Evolutionary conservation across 805 yeast species (phyloP).

Genomic region (Cyberlindnera mycetangii): DNA sequence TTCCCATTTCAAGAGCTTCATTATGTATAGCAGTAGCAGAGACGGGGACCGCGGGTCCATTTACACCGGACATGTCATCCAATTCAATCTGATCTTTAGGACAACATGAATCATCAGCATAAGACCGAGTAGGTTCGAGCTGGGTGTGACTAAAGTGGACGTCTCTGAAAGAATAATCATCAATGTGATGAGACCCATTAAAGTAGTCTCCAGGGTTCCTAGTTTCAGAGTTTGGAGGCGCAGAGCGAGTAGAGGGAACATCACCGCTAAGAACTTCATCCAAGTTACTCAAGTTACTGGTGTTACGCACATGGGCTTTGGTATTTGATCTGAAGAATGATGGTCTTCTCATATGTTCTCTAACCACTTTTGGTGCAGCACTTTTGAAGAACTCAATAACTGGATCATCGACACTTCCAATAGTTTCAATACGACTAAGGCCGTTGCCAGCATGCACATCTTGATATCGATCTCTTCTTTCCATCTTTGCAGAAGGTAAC

Average conservation of each 20-base stretch:
- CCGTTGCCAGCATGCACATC: constrained; percentile 23
- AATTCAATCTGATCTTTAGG: constrained; percentile 7
- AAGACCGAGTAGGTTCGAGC: background rate
- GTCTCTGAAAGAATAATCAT: constrained; percentile 9
- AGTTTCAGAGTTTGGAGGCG: background rate
- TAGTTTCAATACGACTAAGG: constrained; percentile 21
- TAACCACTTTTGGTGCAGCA: constrained; percentile 27
- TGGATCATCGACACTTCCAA: constrained; percentile 25
- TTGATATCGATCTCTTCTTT: constrained; percentile 51
- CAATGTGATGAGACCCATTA: constrained; percentile 1
- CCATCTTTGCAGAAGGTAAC: constrained; percentile 68
- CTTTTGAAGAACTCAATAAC: constrained; percentile 29
- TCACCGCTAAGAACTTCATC: background rate
- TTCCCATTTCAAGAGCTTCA: constrained; percentile 6
- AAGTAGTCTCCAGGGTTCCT: constrained; percentile 6
- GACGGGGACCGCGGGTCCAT: constrained; percentile 12
- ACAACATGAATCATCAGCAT: background rate
- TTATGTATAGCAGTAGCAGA: constrained; percentile 10
- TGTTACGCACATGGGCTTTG: constrained; percentile 6
- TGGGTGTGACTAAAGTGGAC: constrained; percentile 15
- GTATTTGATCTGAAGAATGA: constrained; percentile 17
- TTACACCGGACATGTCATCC: constrained; percentile 1
- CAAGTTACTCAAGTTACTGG: background rate
- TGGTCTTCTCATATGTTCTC: constrained; percentile 25
- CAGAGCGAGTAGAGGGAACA: background rate